phyloP scores from a whole-genome alignment of 2,329 filamentous ascomycete genomes.

The Nakataea oryzae region DNA sequence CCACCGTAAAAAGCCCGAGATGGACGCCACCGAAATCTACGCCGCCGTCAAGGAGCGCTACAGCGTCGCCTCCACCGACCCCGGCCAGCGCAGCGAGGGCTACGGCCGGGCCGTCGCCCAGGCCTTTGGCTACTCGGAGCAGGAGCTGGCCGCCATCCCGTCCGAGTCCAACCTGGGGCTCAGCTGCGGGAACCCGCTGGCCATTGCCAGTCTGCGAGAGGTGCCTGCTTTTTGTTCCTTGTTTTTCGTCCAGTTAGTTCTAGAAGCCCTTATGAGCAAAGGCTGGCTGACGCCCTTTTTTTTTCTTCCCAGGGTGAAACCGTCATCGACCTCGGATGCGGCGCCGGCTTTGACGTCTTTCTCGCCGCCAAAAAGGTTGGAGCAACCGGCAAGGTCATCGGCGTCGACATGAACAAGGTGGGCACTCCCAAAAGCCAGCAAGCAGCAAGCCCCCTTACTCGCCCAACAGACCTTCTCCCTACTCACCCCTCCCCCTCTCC shows the following conservation, averaged over 20 bases:
- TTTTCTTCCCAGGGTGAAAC: conserved; percentile 41
- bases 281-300: not conserved
- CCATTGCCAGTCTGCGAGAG: conserved; percentile 32
- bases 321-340: conserved; percentile 45
- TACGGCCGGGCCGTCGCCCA: conserved; percentile 32
- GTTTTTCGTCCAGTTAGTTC: too few species aligned
- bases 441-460: too few species aligned
- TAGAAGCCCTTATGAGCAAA: too few species aligned
- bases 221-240: conserved; percentile 14
- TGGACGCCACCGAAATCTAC: conserved; percentile 22
- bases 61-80: conserved; percentile 15
- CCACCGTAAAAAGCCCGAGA: conserved; percentile 2
- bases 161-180: conserved; percentile 39
- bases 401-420: conserved; percentile 51
- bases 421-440: not conserved
- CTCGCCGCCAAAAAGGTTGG: conserved; percentile 40
- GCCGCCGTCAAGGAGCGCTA: conserved; percentile 23
- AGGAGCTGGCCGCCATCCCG: conserved; percentile 35
- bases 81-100: conserved; percentile 13
- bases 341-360: conserved; percentile 48
- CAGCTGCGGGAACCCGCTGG: conserved; percentile 43
- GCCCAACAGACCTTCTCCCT: not conserved
- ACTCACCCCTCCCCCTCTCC: not conserved
- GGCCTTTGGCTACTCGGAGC: conserved; percentile 40
- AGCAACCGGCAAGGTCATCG: conserved; percentile 34